These are phyloP conservation scores for Lactarius indigo DNA, from an alignment of 768 basidiomycete genomes.

Conservation along the genomic window DNA sequence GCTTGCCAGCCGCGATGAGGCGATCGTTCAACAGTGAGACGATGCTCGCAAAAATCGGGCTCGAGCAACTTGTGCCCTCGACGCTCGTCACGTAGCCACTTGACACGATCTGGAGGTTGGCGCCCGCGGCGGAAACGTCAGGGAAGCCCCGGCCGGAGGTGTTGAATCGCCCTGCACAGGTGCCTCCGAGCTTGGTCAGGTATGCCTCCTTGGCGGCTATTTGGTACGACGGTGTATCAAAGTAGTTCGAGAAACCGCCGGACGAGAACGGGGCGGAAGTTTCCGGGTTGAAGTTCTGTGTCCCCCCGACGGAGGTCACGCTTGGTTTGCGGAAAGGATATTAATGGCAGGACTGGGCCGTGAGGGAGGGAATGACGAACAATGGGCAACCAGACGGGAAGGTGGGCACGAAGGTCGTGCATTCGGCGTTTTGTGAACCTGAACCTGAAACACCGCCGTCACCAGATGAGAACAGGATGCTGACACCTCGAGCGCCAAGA, in stretches of 20 bases:
- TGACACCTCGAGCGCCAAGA: constrained; percentile 22
- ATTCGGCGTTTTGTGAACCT: constrained; percentile 11
- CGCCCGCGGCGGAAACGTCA: constrained; percentile 42
- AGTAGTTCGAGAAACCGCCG: constrained; percentile 38
- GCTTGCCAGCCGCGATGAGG: constrained; percentile 30
- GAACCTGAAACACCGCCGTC: constrained; percentile 27
- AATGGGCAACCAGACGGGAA: constrained; percentile 29
- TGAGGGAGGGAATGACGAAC: constrained; percentile 13
- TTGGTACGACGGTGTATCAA: constrained; percentile 38
- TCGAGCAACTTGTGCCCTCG: constrained; percentile 35
- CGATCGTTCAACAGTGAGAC: constrained; percentile 36
- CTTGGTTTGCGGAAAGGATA: constrained; percentile 18
- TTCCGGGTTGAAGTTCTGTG: constrained; percentile 32
- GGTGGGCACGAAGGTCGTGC: constrained; percentile 25
- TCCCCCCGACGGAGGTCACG: constrained; percentile 38
- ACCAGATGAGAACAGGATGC: constrained; percentile 27
- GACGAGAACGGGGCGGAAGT: constrained; percentile 34
- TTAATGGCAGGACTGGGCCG: neutral
- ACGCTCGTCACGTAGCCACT: constrained; percentile 24
- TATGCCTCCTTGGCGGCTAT: constrained; percentile 36
- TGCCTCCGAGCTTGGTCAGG: constrained; percentile 34
- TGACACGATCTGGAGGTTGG: constrained; percentile 32
- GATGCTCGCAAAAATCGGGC: constrained; percentile 35
- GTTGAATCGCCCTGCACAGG: constrained; percentile 33
- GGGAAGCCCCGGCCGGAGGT: constrained; percentile 44